A percentile compares a stretch with the other conserved stretches of the same genome.
Evolutionary conservation across 2,329 filamentous ascomycete genomes (phyloP).

Genomic region (Apiospora hydei): DNA sequence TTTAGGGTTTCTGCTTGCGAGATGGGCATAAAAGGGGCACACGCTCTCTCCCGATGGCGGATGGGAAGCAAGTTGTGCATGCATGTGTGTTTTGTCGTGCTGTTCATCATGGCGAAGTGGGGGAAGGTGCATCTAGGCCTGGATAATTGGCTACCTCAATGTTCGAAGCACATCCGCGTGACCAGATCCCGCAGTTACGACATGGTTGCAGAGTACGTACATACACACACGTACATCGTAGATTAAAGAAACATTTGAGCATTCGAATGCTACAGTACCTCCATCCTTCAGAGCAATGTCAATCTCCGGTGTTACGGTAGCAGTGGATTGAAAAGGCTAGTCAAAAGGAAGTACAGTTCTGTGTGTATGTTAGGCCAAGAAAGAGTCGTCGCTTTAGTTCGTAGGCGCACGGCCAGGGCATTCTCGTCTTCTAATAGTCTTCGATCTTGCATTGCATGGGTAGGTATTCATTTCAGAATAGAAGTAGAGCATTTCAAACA

Average conservation of each 20-base stretch:
- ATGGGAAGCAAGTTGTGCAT: conserved; percentile 9
- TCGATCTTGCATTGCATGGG: background rate
- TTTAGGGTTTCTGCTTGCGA: background rate
- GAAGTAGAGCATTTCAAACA: background rate
- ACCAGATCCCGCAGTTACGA: conserved; percentile 7
- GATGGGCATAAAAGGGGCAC: conserved; percentile 9
- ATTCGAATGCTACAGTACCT: conserved; percentile 4
- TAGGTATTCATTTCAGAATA: background rate
- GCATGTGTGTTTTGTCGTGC: conserved; percentile 1
- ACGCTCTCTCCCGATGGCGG: background rate
- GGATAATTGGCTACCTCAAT: conserved; percentile 1
- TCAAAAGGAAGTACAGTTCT: background rate
- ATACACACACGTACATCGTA: background rate
- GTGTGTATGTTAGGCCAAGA: background rate
- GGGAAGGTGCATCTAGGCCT: background rate
- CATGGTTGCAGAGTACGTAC: background rate
- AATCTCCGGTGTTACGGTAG: conserved; percentile 19
- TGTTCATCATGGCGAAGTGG: conserved; percentile 7
- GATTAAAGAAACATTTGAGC: conserved; percentile 18
- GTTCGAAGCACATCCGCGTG: conserved; percentile 10
- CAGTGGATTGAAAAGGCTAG: conserved; percentile 10
- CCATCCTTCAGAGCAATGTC: background rate
- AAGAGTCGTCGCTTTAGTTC: background rate
- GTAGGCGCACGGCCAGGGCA: background rate
- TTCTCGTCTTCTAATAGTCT: background rate